Conservation (phyloP, 371 early-diverging fungal species). For the Choanephora cucurbitarum region DNA sequence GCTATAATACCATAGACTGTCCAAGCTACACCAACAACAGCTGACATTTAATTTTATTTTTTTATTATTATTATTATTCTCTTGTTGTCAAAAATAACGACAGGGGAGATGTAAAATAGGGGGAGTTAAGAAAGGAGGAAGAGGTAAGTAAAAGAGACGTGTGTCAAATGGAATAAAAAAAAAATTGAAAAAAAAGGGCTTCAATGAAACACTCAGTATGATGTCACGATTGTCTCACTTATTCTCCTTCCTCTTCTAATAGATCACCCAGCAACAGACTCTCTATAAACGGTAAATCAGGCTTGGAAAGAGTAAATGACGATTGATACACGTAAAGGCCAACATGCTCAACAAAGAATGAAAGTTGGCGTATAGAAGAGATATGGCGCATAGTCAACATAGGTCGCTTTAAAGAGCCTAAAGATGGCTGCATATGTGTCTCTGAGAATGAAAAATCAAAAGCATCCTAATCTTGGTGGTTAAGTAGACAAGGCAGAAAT, state of each 20-base stretch:
- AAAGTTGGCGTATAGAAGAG: conserved; percentile 66
- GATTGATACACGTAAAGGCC: conserved; percentile 74
- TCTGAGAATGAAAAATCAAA: conserved; percentile 20
- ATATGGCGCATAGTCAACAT: conserved; percentile 74
- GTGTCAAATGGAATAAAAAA: neutral
- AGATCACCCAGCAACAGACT: conserved; percentile 73
- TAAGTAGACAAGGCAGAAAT: too few species aligned
- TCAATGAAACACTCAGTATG: neutral
- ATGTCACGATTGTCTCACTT: conserved; percentile 3
- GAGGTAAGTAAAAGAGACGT: neutral
- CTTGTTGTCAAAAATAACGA: conserved; percentile 1
- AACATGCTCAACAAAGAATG: conserved; percentile 75
- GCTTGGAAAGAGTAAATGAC: conserved; percentile 68
- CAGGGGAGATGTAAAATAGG: neutral
- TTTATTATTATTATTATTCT: too few species aligned
- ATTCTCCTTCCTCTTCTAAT: conserved; percentile 53
- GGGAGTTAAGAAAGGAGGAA: neutral
- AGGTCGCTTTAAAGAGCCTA: conserved; percentile 63
- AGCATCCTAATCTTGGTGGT: too few species aligned
- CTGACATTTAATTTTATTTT: conserved; percentile 16
- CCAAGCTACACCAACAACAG: conserved; percentile 29
- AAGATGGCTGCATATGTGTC: conserved; percentile 31
- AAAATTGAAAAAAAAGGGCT: neutral
- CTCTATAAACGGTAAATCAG: conserved; percentile 78
- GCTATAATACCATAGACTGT: conserved; percentile 24